Conservation (phyloP, 2,329 filamentous ascomycete species). For the Myriosclerotinia duriaeana region DNA sequence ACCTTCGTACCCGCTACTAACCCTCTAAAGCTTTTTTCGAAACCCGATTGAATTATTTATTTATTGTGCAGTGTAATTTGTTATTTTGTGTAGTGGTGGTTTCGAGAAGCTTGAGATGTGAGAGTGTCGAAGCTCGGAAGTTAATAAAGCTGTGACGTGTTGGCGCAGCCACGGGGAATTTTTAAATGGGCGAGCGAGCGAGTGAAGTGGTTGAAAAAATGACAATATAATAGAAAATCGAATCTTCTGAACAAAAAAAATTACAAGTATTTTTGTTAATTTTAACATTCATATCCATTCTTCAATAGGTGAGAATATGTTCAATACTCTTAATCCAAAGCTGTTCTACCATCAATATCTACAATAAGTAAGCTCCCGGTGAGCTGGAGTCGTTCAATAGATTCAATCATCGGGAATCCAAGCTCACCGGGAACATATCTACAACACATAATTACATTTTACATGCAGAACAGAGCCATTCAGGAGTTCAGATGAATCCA, state of each 20-base stretch:
- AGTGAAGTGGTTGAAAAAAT: too few species aligned
- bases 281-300: too few species aligned
- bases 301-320: too few species aligned
- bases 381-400: not conserved
- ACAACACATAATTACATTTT: too few species aligned
- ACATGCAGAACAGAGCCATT: not conserved
- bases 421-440: too few species aligned
- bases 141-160: constrained; percentile 15
- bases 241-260: not conserved
- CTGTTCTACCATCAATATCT: not conserved
- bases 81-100: not conserved
- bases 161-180: constrained; percentile 2
- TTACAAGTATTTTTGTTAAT: too few species aligned
- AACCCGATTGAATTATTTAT: too few species aligned
- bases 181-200: too few species aligned
- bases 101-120: not conserved
- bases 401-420: too few species aligned
- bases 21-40: not conserved
- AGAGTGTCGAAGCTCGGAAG: not conserved
- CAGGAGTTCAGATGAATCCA: not conserved
- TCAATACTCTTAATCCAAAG: too few species aligned
- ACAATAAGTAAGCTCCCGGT: not conserved
- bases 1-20: not conserved
- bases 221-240: too few species aligned
- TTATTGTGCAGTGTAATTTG: not conserved